These are phyloP conservation scores for Monsonia emarginata DNA, from an alignment of 441 rosid genomes.

Conservation along the genomic window DNA sequence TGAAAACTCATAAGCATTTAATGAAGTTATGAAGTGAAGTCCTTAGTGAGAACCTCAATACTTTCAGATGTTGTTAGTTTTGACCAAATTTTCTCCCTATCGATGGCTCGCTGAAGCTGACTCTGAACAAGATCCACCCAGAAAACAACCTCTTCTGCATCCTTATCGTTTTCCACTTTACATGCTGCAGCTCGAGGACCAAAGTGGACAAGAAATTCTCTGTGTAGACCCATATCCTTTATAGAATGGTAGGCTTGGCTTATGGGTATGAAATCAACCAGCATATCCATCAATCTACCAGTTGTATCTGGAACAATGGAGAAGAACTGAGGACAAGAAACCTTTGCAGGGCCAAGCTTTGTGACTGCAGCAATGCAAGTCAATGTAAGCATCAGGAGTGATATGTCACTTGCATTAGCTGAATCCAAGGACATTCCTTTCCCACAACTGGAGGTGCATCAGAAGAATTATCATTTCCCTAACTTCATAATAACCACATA, in stretches of 20 bases:
- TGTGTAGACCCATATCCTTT: slow-evolving; percentile 61
- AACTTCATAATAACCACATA: slow-evolving; percentile 18
- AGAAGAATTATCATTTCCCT: slow-evolving; percentile 16
- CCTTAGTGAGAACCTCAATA: slow-evolving; percentile 63
- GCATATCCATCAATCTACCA: slow-evolving; percentile 83
- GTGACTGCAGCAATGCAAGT: slow-evolving; percentile 75
- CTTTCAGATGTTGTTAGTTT: slow-evolving; percentile 89
- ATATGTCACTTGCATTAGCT: slow-evolving; percentile 51
- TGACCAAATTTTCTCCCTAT: slow-evolving; percentile 96
- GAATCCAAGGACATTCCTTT: slow-evolving; percentile 40
- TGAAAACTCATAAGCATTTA: slow-evolving; percentile 4
- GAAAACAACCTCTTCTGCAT: slow-evolving; percentile 77
- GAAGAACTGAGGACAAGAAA: slow-evolving; percentile 66
- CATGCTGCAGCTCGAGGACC: slow-evolving; percentile 82
- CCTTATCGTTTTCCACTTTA: slow-evolving; percentile 50
- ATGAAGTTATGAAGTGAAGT: slow-evolving; percentile 1
- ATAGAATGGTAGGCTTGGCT: slow-evolving; percentile 55
- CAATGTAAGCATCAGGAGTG: slow-evolving; percentile 73
- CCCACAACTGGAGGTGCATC: slow-evolving; percentile 38
- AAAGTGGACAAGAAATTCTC: slow-evolving; percentile 93
- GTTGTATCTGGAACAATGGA: slow-evolving; percentile 61
- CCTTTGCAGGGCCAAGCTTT: slow-evolving; percentile 81
- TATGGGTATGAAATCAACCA: slow-evolving; percentile 63
- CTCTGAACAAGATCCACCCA: slow-evolving; percentile 90
- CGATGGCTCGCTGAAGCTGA: slow-evolving; percentile 76